Conservation (phyloP, 176 grass and related monocot genomes). For the Eragrostis curvula region DNA sequence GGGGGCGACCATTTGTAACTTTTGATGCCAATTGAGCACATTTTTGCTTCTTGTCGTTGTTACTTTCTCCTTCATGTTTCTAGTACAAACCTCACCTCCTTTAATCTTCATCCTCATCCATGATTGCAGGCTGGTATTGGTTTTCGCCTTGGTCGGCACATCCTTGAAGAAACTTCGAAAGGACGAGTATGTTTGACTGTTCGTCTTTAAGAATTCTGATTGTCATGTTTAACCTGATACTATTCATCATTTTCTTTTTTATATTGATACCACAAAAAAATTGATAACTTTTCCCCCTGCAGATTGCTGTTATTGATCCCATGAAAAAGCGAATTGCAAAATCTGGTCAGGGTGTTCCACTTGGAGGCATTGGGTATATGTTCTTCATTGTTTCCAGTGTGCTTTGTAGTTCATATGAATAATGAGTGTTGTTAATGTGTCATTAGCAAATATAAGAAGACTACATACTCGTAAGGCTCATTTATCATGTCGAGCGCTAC, state of each 20-base stretch:
- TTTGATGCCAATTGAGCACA: slow-evolving; percentile 5
- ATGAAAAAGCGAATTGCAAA: slow-evolving; percentile 69
- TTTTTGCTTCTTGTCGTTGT: not conserved
- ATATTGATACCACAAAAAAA: slow-evolving; percentile 17
- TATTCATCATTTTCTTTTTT: slow-evolving; percentile 24
- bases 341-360: slow-evolving; percentile 87
- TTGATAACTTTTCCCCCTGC: slow-evolving; percentile 38
- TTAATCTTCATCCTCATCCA: slow-evolving; percentile 18
- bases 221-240: slow-evolving; percentile 4
- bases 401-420: slow-evolving; percentile 18
- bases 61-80: not conserved
- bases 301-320: slow-evolving; percentile 91
- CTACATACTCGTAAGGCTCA: not conserved
- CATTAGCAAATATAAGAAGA: not conserved
- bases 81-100: not conserved
- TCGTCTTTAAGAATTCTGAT: slow-evolving; percentile 31
- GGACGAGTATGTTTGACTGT: slow-evolving; percentile 60
- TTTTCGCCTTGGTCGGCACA: slow-evolving; percentile 75
- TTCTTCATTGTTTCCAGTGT: slow-evolving; percentile 24
- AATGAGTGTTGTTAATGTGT: slow-evolving; percentile 13
- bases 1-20: not conserved
- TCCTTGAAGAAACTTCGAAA: slow-evolving; percentile 85
- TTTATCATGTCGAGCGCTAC: slow-evolving; percentile 12
- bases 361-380: slow-evolving; percentile 95
- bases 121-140: slow-evolving; percentile 74